phyloP scores from a whole-genome alignment of 495 filamentous ascomycete species.

The Aspergillus egyptiacus region DNA sequence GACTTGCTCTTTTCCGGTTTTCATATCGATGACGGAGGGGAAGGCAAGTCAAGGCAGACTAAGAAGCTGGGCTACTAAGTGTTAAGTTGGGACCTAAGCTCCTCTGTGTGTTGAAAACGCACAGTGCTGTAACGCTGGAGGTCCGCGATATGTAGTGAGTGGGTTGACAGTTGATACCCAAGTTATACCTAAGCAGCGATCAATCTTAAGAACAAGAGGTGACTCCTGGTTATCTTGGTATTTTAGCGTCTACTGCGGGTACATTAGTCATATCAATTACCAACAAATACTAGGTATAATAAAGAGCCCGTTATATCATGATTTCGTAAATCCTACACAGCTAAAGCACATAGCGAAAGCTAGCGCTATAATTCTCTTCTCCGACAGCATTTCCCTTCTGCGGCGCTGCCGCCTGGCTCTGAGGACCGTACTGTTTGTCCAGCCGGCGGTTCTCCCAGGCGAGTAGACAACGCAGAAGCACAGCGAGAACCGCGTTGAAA shows the following conservation, averaged over 20 bases:
- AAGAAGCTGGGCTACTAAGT: too few relatives aligned
- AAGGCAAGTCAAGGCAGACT: too few relatives aligned
- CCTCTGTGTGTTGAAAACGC: too few relatives aligned
- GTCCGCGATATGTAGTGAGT: too few relatives aligned
- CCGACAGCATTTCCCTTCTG: slow-evolving; percentile 16
- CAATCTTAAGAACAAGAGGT: too few relatives aligned
- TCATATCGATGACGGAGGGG: too few relatives aligned
- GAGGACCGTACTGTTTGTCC: slow-evolving; percentile 44
- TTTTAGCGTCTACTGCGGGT: neutral
- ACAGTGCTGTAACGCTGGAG: too few relatives aligned
- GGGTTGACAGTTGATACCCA: too few relatives aligned
- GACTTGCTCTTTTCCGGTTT: too few relatives aligned
- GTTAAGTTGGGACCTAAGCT: too few relatives aligned
- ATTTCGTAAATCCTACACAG: neutral
- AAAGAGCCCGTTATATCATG: neutral
- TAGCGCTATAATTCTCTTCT: slow-evolving; percentile 49
- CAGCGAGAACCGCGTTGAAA: slow-evolving; percentile 54
- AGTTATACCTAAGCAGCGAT: too few relatives aligned
- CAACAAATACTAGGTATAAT: neutral
- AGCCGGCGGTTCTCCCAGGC: slow-evolving; percentile 57
- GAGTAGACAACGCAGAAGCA: slow-evolving; percentile 50
- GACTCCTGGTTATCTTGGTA: slow-evolving; percentile 6
- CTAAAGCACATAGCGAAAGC: slow-evolving; percentile 44
- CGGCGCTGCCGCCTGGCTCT: slow-evolving; percentile 19
- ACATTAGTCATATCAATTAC: neutral